Base-by-base conservation (phyloP, 306 rosid genomes). In the Arachis stenosperma region DNA sequence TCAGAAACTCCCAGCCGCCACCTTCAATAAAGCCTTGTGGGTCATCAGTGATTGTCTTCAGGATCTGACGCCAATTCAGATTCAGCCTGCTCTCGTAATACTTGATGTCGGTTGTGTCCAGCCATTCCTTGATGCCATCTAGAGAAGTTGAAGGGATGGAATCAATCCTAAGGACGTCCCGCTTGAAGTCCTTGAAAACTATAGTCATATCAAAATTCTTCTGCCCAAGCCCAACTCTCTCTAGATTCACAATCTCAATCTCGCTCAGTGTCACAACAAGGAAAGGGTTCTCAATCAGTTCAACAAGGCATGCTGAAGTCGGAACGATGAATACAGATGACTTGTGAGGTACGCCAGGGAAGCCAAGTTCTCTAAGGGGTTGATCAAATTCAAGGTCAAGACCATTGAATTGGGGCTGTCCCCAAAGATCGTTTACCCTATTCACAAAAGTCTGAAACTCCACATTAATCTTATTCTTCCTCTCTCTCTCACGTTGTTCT, bases 151-250 rank as follows among this genome's bases (percentile, higher is more conserved):
- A 88, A 78, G 98, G 97, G 73, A 94, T 88, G 15, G 97, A 93
- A 74, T 93, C 97, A 37, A 93, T 93, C 75, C 98, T 84, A 61
- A 93, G 90, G 61, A 93, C 98, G 68, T 93, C 98, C 55, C 83
- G 77, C 83, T 91, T 93, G 61, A 93, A 93, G 83, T 93, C 98
- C 85, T 91, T 93, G 82, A 93, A 93, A 1, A 93, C 96, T 55
- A 93, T 41, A 2, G 98, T 88, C 96, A 93, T 81, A 76, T 93
- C 98, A 71, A 93, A 93, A 81, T 93, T 93, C 86, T 93, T 93
- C 90, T 93, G 98, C 77, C 98, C 98, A 75, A 93, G 97, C 63
- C 98, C 98, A 74, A 91, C 97, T 78, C 98, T 85, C 82, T 93
- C 98, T 14, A 93, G 84, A 80, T 93, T 93, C 73, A 93, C 97